These are phyloP conservation scores for Sphagnum magellanicum DNA, from an alignment of 228 moss, liverwort and hornwort species.

Conservation along the genomic window DNA sequence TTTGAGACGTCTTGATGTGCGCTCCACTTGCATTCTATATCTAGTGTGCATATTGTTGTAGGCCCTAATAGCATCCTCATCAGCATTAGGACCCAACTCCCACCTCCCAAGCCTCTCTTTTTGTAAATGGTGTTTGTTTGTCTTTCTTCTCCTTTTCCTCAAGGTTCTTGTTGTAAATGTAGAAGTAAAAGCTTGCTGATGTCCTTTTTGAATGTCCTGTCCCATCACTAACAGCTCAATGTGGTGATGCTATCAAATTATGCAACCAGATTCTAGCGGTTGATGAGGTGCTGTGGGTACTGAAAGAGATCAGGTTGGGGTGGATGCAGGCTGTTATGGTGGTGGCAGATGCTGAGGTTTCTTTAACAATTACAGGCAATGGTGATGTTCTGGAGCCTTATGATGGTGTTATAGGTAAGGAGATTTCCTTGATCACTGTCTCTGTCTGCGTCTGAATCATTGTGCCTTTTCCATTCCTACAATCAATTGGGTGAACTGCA, in stretches of 20 bases:
- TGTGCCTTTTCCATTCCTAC: not conserved
- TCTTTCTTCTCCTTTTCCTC: not conserved
- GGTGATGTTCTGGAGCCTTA: constrained; percentile 93
- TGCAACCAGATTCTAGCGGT: not conserved
- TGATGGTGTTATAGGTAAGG: constrained; percentile 70
- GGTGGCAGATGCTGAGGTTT: constrained; percentile 82
- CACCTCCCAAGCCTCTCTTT: not conserved
- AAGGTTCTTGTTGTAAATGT: too few relatives aligned
- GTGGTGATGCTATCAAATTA: too few relatives aligned
- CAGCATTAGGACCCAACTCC: not conserved
- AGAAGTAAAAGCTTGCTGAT: not conserved
- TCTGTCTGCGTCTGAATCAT: not conserved
- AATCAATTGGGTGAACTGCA: not conserved
- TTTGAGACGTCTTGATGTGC: constrained; percentile 84
- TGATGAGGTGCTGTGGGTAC: constrained; percentile 6
- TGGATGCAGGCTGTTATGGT: constrained; percentile 82
- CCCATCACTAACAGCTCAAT: too few relatives aligned
- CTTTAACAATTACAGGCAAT: constrained; percentile 76
- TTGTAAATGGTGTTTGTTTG: too few relatives aligned
- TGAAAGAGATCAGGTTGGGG: constrained; percentile 7
- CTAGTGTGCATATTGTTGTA: too few relatives aligned
- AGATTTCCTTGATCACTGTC: not conserved
- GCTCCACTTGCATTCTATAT: constrained; percentile 1
- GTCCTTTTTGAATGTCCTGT: too few relatives aligned
- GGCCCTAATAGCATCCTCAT: too few relatives aligned